Evolutionary conservation across 139 green algal genomes (phyloP), one percentile per base, ranked within the genome.

Genomic region (Chlorella sorokiniana): DNA sequence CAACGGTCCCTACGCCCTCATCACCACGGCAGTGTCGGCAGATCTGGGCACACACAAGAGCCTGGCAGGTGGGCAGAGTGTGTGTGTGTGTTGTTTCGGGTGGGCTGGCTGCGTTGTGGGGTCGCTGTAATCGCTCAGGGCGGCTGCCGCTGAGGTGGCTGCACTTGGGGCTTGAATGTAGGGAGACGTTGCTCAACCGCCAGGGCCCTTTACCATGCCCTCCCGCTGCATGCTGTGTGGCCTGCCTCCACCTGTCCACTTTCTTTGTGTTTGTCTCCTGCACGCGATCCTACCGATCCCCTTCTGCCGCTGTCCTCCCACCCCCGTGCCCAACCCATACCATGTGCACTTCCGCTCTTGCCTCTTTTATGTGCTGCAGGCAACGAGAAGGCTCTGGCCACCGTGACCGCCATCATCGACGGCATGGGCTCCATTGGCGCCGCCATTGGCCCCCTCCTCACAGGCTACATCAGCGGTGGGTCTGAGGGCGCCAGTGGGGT

Each of bases 381-480:
- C 78, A 98, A 97, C 75, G 86, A 91, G 38, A 96, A 95, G 86
- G 96, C 95, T 20, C 87, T 99, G 52, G 94, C 96, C 27, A 99
- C 95, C 8, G 96, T 99, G 10, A 98, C 95, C 9, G 96, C 96
- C 37, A 99, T 99, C 82, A 99, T 99, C 31, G 96, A 99, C 84
- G 96, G 96, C 68, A 99, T 97, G 89, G 96, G 96, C 29, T 94
- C 85, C 37, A 81, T 98, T n/a, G 96, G 96, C 27, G 96, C 96
- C 1, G 95, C 96, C 1, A 84, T 99, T 6, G 96, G 96, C 3
- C 96, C 96, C 61, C 89, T 96, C 79, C 80, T 98, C 31, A 98
- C 94, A 4, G 96, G 96, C 37, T 94, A 95, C 79, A 95, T 98
- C 62, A 88, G 80, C 7, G 64, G 61, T 79, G 73, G 11, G 73